phyloP scores from a whole-genome alignment of 441 rosid species.

The Raphanus hybrid region DNA sequence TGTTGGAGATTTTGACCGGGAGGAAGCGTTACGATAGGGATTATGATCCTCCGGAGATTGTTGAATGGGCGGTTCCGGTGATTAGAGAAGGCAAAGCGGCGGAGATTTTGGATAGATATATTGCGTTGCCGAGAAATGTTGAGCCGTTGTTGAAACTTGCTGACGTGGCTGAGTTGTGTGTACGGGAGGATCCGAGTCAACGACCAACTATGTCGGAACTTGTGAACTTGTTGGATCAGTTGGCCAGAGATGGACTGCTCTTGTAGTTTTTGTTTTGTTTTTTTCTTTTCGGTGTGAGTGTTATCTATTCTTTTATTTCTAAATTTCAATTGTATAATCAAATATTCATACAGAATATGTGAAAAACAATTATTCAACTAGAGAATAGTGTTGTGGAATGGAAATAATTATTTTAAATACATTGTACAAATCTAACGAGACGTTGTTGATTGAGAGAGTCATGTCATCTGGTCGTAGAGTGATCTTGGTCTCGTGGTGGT shows the following conservation, averaged over 20 bases:
- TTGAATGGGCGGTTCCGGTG: conserved; percentile 72
- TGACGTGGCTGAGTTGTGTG: conserved; percentile 67
- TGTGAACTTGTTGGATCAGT: conserved; percentile 63
- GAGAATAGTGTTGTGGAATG: not conserved
- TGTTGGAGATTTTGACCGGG: conserved; percentile 87
- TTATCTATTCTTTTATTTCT: conserved; percentile 19
- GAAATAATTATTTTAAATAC: no score
- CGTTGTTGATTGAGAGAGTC: not conserved
- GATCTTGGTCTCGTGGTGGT: no score
- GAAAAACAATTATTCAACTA: not conserved
- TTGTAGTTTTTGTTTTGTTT: conserved; percentile 43
- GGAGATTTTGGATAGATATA: conserved; percentile 58
- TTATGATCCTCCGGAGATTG: conserved; percentile 58
- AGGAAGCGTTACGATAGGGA: conserved; percentile 81
- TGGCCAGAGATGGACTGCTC: conserved; percentile 64
- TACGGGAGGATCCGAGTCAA: conserved; percentile 60
- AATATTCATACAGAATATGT: conserved; percentile 5
- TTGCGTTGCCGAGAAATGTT: conserved; percentile 63
- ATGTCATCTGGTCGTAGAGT: no score
- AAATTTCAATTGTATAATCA: conserved; percentile 5
- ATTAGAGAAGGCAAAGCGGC: conserved; percentile 66
- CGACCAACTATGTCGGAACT: conserved; percentile 66
- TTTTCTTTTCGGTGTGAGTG: not conserved
- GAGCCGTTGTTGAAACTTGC: conserved; percentile 79
- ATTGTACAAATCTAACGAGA: not conserved